Evolutionary conservation across 208 protist species (phyloP), one percentile per base, ranked within the genome.

Genomic region (Trypanosoma boissoni): DNA sequence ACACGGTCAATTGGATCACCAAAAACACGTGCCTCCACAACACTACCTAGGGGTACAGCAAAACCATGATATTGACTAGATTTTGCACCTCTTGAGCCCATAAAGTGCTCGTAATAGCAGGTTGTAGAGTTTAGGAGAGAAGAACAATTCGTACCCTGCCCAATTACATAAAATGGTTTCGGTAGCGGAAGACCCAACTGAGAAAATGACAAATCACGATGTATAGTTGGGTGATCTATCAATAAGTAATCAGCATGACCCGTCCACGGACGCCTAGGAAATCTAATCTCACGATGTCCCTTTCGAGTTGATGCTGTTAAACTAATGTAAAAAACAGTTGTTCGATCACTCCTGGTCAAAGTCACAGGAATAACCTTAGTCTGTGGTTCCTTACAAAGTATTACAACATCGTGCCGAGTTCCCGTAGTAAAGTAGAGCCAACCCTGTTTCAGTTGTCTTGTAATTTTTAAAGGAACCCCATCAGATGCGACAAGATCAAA

Each of bases 381-480:
- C 27, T 6, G 7, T 10, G 59, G 24, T 42, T 73, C 54, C 16
- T 64, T 34, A 76, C 88, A 95, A 44, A 84, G 43, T 1, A 72
- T 65, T 6, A 80, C 67, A 7, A 83, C 43, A 32, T 75, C 74
- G 23, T 80, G 74, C 10, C 85, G 77, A 4, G 82, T 91, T 6
- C 85, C 78, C 18, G 81, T 89, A 36, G 86, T 88, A 74, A 92
- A 92, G 56, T 91, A 92, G 16, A 89, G 64, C 76, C 81, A 92
- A 16, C 53, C 42, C 0, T 56, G 24, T 43, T 68, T 65, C 18
- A 86, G 54, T 46, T 74, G 62, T 23, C 72, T 53, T 12, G 76
- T 85, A 50, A 56, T 63, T 1, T 51, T 39, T 12, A 91, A 66
- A 44, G 71, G 86, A 32, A 91, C 73, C n/a, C 86, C 87, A 64